Evolutionary conservation across 2,329 filamentous ascomycete genomes (phyloP).

Genomic region (Colletotrichum viniferum): DNA sequence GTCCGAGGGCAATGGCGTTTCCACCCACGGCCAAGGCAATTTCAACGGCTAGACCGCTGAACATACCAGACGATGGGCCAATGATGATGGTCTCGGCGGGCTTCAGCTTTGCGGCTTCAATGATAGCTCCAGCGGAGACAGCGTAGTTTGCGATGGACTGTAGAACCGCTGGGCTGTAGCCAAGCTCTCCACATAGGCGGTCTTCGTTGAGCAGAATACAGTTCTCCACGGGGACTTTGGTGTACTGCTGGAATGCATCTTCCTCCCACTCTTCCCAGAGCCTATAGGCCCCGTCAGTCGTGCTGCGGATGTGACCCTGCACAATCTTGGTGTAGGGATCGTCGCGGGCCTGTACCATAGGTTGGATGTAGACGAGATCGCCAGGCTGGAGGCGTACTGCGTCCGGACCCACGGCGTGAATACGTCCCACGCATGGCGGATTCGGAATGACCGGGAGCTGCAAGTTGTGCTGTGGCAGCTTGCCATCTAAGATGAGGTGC

Average conservation of each 20-base stretch:
- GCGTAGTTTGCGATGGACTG: constrained; percentile 36
- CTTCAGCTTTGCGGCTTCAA: constrained; percentile 39
- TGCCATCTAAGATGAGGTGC: neutral
- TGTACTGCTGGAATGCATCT: constrained; percentile 33
- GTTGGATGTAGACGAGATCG: constrained; percentile 38
- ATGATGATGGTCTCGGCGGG: constrained; percentile 54
- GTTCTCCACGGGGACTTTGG: constrained; percentile 37
- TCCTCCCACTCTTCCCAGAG: constrained; percentile 34
- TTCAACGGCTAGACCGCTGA: constrained; percentile 50
- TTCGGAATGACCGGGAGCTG: constrained; percentile 35
- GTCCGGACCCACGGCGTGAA: constrained; percentile 37
- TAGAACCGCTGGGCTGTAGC: constrained; percentile 47
- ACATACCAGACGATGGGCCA: constrained; percentile 53
- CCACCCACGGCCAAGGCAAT: constrained; percentile 56
- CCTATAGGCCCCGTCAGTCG: constrained; percentile 22
- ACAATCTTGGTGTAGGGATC: constrained; percentile 29
- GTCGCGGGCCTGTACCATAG: constrained; percentile 32
- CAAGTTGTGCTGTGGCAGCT: neutral
- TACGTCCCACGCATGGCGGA: constrained; percentile 35
- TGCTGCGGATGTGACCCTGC: constrained; percentile 30
- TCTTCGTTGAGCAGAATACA: constrained; percentile 34
- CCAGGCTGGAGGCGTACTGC: constrained; percentile 32
- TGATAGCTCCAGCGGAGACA: constrained; percentile 50
- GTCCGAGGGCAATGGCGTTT: constrained; percentile 54
- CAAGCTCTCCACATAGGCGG: constrained; percentile 26